Evolutionary conservation across 352 stramenopile genomes (phyloP).

Genomic region (Globisporangium ultimum): DNA sequence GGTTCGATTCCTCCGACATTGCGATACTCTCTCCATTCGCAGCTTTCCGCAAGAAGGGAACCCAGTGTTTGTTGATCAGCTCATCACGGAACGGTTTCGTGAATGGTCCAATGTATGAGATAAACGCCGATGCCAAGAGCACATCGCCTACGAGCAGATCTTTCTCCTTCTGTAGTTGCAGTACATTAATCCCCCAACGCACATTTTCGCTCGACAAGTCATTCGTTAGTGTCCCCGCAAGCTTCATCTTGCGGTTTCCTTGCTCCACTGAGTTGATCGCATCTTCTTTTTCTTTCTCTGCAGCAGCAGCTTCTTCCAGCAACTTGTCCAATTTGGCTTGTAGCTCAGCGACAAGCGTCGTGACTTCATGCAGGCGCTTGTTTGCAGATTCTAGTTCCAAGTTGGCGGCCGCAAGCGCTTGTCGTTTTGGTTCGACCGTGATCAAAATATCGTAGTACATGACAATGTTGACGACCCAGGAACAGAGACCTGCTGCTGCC

Average conservation of each 20-base stretch:
- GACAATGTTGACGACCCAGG: constrained; percentile 96
- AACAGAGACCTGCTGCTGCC: constrained; percentile 90
- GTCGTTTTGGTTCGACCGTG: constrained; percentile 93
- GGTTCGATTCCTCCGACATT: constrained; percentile 90
- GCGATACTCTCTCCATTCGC: constrained; percentile 84
- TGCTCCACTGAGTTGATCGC: constrained; percentile 90
- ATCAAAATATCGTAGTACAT: constrained; percentile 97
- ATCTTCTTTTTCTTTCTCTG: constrained; percentile 92
- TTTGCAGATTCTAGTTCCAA: constrained; percentile 90
- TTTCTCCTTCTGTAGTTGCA: constrained; percentile 90
- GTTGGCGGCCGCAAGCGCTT: constrained; percentile 90
- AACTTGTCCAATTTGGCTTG: constrained; percentile 93
- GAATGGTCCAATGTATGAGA: constrained; percentile 95
- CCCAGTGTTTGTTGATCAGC: constrained; percentile 92
- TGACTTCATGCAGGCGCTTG: constrained; percentile 85
- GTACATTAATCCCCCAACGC: constrained; percentile 92
- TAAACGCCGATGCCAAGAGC: constrained; percentile 92
- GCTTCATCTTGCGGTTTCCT: constrained; percentile 94
- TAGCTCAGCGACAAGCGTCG: constrained; percentile 89
- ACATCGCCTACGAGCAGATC: constrained; percentile 93
- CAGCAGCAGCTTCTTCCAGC: constrained; percentile 84
- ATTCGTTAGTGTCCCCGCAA: constrained; percentile 93
- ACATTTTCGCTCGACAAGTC: constrained; percentile 95
- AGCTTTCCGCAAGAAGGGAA: constrained; percentile 87
- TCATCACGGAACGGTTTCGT: constrained; percentile 94